Base-by-base conservation (phyloP, 2,329 filamentous ascomycete species). In the Septoria linicola region DNA sequence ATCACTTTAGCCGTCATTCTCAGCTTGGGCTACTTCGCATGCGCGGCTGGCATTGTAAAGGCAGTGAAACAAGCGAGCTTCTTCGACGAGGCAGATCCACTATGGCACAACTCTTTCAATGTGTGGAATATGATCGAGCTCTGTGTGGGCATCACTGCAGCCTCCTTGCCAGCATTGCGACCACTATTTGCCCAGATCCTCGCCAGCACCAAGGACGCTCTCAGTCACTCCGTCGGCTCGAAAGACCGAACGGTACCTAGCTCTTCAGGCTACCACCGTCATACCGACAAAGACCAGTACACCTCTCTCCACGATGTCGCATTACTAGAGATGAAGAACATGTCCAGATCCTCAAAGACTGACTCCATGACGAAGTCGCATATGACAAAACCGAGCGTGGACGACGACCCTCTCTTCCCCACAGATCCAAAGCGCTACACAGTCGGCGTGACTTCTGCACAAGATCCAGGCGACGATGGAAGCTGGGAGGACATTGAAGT, bases 101-200 rank as follows among this genome's bases (percentile, higher is more conserved):
- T 63, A 8, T 70, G 69, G 40, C 39, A 65, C 40, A 67, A 73
- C 53, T 60, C 60, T 3, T 76, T 75, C 60, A 71, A 70, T 32
- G 64, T 76, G 8, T 76, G 73, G 73, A 71, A 72, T 55, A 70
- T 67, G 52, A 68, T 76, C 43, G 73, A 77, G 52, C 66, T 76
- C 20, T 70, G 70, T 39, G 60, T 75, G 5, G 73, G 72, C 2
- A 73, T 75, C 37, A 63, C 74, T 1, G 73, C 73, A 1, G 71
- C 72, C 4, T 74, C 68, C 0, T 59, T 76, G 0, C 73, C 73
- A 1, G 70, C 74, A 11, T 66, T 78, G 20, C 55, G 59, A 36
- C 60, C 60, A 3, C 45, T 63, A 6, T 58, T 61, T 20, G 45
- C 46, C 8, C 42, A 51, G 35, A 48, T 60, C 14, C 20, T 60